A percentile compares a stretch with the other conserved stretches of the same genome.
These are phyloP conservation scores for Jatropha multifida DNA, from an alignment of 441 rosid genomes.

Conservation along the genomic window DNA sequence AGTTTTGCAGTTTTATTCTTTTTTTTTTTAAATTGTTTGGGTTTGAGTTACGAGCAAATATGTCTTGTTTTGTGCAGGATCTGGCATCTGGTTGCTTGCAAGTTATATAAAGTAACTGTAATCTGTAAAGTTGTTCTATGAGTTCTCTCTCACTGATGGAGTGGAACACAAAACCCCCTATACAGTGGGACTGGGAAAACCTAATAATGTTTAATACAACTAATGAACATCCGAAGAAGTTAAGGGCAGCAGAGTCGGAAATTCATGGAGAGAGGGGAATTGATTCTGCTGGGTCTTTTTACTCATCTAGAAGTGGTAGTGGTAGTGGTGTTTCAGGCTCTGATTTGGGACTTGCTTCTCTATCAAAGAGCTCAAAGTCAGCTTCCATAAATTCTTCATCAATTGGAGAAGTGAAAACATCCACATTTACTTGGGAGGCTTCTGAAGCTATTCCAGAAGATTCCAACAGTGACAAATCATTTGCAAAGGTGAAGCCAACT, in stretches of 20 bases:
- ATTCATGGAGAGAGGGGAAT: constrained; percentile 54
- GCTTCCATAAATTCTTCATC: constrained; percentile 69
- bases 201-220: constrained; percentile 51
- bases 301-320: constrained; percentile 50
- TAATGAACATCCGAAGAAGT: constrained; percentile 51
- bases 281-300: constrained; percentile 61
- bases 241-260: constrained; percentile 51
- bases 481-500: constrained; percentile 26
- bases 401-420: constrained; percentile 45
- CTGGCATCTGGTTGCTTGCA: constrained; percentile 27
- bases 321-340: constrained; percentile 54
- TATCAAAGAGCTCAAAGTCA: constrained; percentile 74
- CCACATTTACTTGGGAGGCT: constrained; percentile 41
- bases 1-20: neutral
- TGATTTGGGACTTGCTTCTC: constrained; percentile 59
- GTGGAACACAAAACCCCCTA: constrained; percentile 66
- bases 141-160: constrained; percentile 63
- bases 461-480: constrained; percentile 38
- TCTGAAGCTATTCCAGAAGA: constrained; percentile 44
- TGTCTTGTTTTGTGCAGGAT: constrained; percentile 39
- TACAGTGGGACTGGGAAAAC: constrained; percentile 81
- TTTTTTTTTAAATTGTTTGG: neutral
- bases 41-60: neutral
- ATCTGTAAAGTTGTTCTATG: constrained; percentile 31
- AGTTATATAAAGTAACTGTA: constrained; percentile 21